These are phyloP conservation scores for Metschnikowia reukaufii DNA, from an alignment of 805 yeast species.

Conservation along the genomic window DNA sequence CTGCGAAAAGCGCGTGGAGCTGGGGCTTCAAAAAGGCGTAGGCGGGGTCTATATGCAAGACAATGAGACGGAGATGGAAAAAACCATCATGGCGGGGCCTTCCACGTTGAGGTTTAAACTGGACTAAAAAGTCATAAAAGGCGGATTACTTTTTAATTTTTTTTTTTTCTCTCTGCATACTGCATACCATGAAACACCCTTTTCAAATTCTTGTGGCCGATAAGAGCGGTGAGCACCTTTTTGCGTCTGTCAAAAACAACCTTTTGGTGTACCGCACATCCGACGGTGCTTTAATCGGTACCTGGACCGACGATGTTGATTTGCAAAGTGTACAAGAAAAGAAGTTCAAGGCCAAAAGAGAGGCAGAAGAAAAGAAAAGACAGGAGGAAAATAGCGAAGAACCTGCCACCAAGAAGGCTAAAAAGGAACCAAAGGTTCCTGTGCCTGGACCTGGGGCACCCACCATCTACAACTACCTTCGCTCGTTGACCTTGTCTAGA, in stretches of 20 bases:
- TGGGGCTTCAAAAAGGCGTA: constrained; percentile 20
- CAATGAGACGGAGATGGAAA: constrained; percentile 12
- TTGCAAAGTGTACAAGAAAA: constrained; percentile 50
- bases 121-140: too few species aligned
- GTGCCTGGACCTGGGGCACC: constrained; percentile 60
- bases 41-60: constrained; percentile 10
- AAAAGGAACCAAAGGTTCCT: constrained; percentile 20
- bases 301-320: constrained; percentile 64
- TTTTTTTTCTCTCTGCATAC: too few species aligned
- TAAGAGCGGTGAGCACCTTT: constrained; percentile 47
- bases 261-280: constrained; percentile 51
- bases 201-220: constrained; percentile 57
- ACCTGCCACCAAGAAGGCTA: constrained; percentile 10
- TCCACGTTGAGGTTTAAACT: background rate
- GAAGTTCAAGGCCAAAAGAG: constrained; percentile 28
- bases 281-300: constrained; percentile 47
- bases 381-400: constrained; percentile 18
- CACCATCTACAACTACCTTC: constrained; percentile 62
- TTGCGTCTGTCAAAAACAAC: constrained; percentile 57
- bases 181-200: constrained; percentile 60
- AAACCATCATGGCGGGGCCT: background rate
- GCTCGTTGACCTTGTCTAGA: constrained; percentile 56
- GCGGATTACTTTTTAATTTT: too few species aligned
- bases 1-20: constrained; percentile 14
- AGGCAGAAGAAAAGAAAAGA: constrained; percentile 24